phyloP scores from a whole-genome alignment of 192 early-diverging fungal genomes.

The Umbelopsis sp. region DNA sequence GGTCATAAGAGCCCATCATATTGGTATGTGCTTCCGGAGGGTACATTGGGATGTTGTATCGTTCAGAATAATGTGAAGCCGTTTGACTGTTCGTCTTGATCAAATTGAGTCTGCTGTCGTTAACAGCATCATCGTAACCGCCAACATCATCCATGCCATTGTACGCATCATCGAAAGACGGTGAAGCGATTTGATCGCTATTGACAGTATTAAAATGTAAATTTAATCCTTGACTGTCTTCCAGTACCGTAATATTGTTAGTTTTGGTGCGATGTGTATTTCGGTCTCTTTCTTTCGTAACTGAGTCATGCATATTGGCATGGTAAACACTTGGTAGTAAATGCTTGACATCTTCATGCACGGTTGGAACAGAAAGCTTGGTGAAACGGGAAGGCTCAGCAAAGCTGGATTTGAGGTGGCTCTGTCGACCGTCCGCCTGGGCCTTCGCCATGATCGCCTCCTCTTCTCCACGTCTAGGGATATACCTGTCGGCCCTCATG shows the following conservation, averaged over 20 bases:
- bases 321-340: slow-evolving; percentile 65
- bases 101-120: neutral
- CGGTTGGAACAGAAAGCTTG: slow-evolving; percentile 62
- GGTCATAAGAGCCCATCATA: neutral
- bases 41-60: neutral
- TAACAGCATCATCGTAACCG: neutral
- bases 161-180: neutral
- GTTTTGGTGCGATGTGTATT: slow-evolving; percentile 2
- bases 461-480: slow-evolving; percentile 43
- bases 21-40: neutral
- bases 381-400: slow-evolving; percentile 62
- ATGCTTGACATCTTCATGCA: slow-evolving; percentile 68
- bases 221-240: slow-evolving; percentile 7
- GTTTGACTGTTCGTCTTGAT: slow-evolving; percentile 2
- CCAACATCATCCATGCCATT: neutral
- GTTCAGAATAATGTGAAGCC: neutral
- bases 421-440: slow-evolving; percentile 3
- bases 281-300: slow-evolving; percentile 8
- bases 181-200: slow-evolving; percentile 4
- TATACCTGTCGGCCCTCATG: slow-evolving; percentile 49
- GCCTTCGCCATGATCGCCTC: neutral
- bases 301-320: slow-evolving; percentile 30
- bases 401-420: slow-evolving; percentile 56
- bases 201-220: slow-evolving; percentile 18
- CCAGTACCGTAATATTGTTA: slow-evolving; percentile 3